Percentiles rank a stretch among this genome's conserved stretches.
phyloP scores from a whole-genome alignment of 2,329 filamentous ascomycete genomes.

The Penicillium sp. region DNA sequence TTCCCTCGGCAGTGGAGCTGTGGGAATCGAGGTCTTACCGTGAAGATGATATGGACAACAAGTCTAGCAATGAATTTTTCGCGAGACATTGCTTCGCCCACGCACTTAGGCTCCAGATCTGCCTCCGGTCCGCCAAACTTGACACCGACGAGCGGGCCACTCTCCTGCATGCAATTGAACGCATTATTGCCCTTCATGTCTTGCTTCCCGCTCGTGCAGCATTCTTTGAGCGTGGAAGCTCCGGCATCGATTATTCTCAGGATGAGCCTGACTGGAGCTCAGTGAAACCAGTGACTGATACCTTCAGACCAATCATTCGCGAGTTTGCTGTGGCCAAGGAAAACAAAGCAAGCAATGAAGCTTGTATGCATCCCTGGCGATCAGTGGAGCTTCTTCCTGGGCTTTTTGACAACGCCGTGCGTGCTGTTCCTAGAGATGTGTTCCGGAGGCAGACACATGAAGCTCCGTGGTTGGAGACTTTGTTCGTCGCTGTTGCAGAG shows the following conservation, averaged over 20 bases:
- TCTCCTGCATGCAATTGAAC: constrained; percentile 36
- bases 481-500: constrained; percentile 47
- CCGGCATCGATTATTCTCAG: constrained; percentile 35
- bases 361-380: constrained; percentile 24
- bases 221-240: constrained; percentile 37
- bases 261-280: constrained; percentile 35
- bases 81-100: constrained; percentile 35
- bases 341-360: constrained; percentile 12
- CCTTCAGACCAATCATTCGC: constrained; percentile 37
- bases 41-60: constrained; percentile 33
- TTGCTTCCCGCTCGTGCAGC: constrained; percentile 39
- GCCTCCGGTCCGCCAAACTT: constrained; percentile 26
- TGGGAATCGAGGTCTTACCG: constrained; percentile 40
- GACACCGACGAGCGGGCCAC: constrained; percentile 33
- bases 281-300: constrained; percentile 37
- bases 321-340: constrained; percentile 16
- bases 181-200: constrained; percentile 42
- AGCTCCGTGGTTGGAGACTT: constrained; percentile 49
- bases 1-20: constrained; percentile 35
- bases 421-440: constrained; percentile 45
- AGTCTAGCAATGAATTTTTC: constrained; percentile 37
- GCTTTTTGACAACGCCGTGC: constrained; percentile 48
- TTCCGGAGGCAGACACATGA: constrained; percentile 46
- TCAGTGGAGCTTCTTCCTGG: constrained; percentile 38
- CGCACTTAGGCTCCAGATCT: constrained; percentile 34